Base-by-base conservation (phyloP, 441 rosid genomes). In the Euphorbia schlechtendalii region DNA sequence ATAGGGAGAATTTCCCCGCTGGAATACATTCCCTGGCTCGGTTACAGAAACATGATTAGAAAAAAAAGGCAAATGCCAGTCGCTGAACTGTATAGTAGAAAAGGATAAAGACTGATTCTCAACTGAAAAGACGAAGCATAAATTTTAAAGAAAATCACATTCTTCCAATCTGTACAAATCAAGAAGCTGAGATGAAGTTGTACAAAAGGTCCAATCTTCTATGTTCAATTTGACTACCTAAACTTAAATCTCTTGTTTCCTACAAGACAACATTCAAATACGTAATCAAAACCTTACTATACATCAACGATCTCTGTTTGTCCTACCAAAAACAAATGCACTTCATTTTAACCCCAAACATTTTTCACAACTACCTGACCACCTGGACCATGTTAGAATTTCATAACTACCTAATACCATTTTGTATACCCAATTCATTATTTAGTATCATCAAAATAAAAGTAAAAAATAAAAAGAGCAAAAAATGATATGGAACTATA, bases 401-500 rank as follows among this genome's bases (percentile, higher is more conserved):
- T 67, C 54, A 69, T 2, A 32, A 49, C 65, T 56, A 51, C 20
- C 46, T 75, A 58, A 36, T 59, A 48, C 56, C 61, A 65, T 46
- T 64, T 69, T 64, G 69, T 69, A 65, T 64, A 46, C 51, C 66
- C 64, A 45, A 60, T 43, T 72, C 49, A 32, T 32, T 3, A 32
- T 32, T 32, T 6, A 2, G 34, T 32, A 32, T 2, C 6, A 2
- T 32, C 34, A 32, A n/a, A n/a, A n/a, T 32, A 3, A 32, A 32
- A 32, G 3, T 2, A 32, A 32, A 32, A 10, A 45, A 43, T 60
- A 7, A 45, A 43, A 63, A 41, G n/a, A 24, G 27, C 48, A 34
- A 28, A 59, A 60, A 59, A 56, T 54, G 48, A 38, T 61, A 70
- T 34, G 77, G 59, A 69, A 67, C 82, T 89, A 84, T 82, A 71